Evolutionary conservation across 306 rosid genomes (phyloP).

Genomic region (Lathyrus sativus): DNA sequence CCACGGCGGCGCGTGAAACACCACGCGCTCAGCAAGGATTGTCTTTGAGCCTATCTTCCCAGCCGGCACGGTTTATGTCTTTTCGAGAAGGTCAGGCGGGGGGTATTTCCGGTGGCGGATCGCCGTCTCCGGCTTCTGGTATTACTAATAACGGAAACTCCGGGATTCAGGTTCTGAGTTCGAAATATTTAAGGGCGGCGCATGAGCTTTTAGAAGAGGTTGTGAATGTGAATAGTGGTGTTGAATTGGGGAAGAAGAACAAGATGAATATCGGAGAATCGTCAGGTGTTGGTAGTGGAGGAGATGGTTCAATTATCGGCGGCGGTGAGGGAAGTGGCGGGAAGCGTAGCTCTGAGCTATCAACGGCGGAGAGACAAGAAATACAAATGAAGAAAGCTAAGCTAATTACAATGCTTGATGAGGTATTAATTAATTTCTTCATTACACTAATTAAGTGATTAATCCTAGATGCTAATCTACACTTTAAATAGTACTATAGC

Average conservation of each 20-base stretch:
- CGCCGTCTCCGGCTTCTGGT: constrained; percentile 60
- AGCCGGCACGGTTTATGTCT: constrained; percentile 64
- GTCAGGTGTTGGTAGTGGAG: constrained; percentile 54
- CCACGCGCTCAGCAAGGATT: constrained; percentile 84
- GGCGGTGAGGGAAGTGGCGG: constrained; percentile 59
- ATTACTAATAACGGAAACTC: constrained; percentile 71
- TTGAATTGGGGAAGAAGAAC: constrained; percentile 56
- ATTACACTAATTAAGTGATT: neutral
- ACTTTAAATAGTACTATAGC: neutral
- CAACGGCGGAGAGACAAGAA: constrained; percentile 92
- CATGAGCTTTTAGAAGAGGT: constrained; percentile 95
- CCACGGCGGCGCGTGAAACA: constrained; percentile 70
- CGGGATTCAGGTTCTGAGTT: constrained; percentile 85
- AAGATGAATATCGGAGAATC: constrained; percentile 60
- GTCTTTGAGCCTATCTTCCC: constrained; percentile 73
- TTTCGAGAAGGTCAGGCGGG: constrained; percentile 43
- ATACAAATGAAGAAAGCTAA: constrained; percentile 97
- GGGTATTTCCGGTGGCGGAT: constrained; percentile 49
- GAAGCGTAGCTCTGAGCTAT: constrained; percentile 61
- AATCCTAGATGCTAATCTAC: neutral
- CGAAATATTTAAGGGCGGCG: constrained; percentile 89
- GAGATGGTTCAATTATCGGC: constrained; percentile 49
- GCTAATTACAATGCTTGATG: constrained; percentile 90
- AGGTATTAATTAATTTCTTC: constrained; percentile 50
- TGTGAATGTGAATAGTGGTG: constrained; percentile 75